A percentile compares a stretch with the other conserved stretches of the same genome.
Conservation (phyloP, 2,329 filamentous ascomycete species). For the Colletotrichum cordylinicola region DNA sequence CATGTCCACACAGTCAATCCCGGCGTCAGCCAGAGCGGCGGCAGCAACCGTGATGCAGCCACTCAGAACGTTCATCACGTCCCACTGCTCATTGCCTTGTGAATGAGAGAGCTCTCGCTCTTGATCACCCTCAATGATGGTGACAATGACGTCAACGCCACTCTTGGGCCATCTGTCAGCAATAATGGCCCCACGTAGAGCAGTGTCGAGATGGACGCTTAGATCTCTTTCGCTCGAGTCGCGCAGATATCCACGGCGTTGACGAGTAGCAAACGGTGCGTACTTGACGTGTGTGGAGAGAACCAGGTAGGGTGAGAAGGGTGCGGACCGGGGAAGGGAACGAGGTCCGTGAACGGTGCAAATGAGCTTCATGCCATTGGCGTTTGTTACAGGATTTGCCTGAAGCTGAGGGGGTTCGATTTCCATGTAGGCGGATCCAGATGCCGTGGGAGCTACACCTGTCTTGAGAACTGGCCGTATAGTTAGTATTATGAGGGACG, state of each 20-base stretch:
- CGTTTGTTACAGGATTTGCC: constrained; percentile 39
- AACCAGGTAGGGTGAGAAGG: constrained; percentile 91
- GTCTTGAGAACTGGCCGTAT: constrained; percentile 81
- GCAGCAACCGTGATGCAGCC: constrained; percentile 94
- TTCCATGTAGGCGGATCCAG: constrained; percentile 88
- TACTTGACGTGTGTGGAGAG: constrained; percentile 96
- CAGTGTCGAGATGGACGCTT: constrained; percentile 88
- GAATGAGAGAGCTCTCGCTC: constrained; percentile 61
- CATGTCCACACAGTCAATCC: constrained; percentile 93
- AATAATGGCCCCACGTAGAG: constrained; percentile 86
- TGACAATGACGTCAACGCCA: constrained; percentile 93
- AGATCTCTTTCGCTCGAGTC: constrained; percentile 89
- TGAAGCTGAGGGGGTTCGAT: constrained; percentile 54
- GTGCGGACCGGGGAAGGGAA: constrained; percentile 85
- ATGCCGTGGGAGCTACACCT: constrained; percentile 89
- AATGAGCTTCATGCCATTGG: constrained; percentile 84
- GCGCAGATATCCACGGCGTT: constrained; percentile 83
- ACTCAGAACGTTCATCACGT: constrained; percentile 88
- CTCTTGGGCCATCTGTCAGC: constrained; percentile 98
- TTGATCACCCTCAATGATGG: constrained; percentile 91
- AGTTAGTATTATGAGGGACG: background rate
- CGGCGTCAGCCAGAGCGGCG: constrained; percentile 90
- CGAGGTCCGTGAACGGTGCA: constrained; percentile 94
- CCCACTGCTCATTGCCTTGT: constrained; percentile 72
- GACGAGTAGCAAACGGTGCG: constrained; percentile 87